Evolutionary conservation across 2,329 filamentous ascomycete species (phyloP).

Genomic region (Geoglossum cookeanum): DNA sequence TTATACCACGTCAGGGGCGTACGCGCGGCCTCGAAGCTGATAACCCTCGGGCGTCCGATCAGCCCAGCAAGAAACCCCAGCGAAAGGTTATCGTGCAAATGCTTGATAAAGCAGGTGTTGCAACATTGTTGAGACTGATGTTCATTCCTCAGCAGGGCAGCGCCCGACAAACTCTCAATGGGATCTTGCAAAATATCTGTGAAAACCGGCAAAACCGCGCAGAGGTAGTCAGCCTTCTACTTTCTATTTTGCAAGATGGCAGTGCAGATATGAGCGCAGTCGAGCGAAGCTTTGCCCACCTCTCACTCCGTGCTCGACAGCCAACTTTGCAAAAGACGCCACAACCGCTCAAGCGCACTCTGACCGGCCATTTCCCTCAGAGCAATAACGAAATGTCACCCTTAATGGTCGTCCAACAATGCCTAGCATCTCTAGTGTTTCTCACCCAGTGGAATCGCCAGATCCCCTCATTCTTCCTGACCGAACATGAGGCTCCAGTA

Average conservation of each 20-base stretch:
- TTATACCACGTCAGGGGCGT: constrained; percentile 21
- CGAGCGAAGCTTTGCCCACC: constrained; percentile 83
- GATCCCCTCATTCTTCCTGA: constrained; percentile 80
- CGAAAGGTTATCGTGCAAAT: constrained; percentile 81
- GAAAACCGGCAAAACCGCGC: constrained; percentile 92
- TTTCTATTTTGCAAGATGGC: constrained; percentile 89
- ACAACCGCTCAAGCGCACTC: constrained; percentile 55
- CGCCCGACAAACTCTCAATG: constrained; percentile 65
- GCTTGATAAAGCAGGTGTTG: constrained; percentile 88
- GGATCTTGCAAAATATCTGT: constrained; percentile 77
- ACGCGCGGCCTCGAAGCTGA: constrained; percentile 16
- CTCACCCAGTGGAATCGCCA: constrained; percentile 71
- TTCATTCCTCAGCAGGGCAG: constrained; percentile 87
- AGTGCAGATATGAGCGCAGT: constrained; percentile 85
- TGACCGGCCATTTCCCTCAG: constrained; percentile 39
- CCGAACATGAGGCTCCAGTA: constrained; percentile 69
- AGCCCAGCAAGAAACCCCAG: constrained; percentile 38
- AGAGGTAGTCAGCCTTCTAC: constrained; percentile 79
- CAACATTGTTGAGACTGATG: constrained; percentile 94
- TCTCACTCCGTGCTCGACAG: constrained; percentile 80
- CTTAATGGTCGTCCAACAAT: constrained; percentile 88
- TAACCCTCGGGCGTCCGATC: constrained; percentile 7
- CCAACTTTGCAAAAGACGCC: constrained; percentile 63
- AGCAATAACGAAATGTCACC: constrained; percentile 79
- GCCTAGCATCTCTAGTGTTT: constrained; percentile 66